Evolutionary conservation across 805 yeast genomes (phyloP).

Genomic region (Pichia scutulata): DNA sequence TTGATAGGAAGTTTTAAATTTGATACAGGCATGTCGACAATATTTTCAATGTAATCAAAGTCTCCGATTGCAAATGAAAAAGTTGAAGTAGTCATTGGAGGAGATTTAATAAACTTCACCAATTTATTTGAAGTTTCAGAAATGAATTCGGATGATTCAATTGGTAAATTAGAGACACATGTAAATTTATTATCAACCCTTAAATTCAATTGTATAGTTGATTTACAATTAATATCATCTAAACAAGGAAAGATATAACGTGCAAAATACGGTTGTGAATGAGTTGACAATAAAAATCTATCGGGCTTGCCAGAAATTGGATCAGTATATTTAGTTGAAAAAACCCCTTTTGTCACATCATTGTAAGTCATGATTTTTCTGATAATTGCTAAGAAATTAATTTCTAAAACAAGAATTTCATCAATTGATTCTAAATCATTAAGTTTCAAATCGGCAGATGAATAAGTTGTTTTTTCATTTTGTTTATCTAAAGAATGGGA

Average conservation of each 20-base stretch:
- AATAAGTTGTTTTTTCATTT: slow-evolving; percentile 29
- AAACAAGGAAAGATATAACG: slow-evolving; percentile 58
- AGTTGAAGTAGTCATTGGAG: slow-evolving; percentile 52
- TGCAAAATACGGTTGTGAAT: slow-evolving; percentile 63
- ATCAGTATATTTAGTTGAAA: slow-evolving; percentile 57
- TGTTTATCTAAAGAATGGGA: slow-evolving; percentile 27
- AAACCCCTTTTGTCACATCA: slow-evolving; percentile 57
- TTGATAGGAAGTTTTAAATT: slow-evolving; percentile 37
- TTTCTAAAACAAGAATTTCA: slow-evolving; percentile 11
- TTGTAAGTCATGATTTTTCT: slow-evolving; percentile 42
- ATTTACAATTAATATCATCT: slow-evolving; percentile 55
- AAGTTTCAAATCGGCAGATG: slow-evolving; percentile 21
- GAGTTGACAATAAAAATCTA: slow-evolving; percentile 56
- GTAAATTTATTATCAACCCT: slow-evolving; percentile 38
- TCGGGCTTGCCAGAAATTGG: slow-evolving; percentile 40
- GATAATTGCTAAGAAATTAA: slow-evolving; percentile 45
- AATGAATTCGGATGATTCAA: slow-evolving; percentile 19
- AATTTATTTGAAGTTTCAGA: slow-evolving; percentile 20
- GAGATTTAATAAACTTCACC: slow-evolving; percentile 44
- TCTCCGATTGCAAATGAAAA: slow-evolving; percentile 69
- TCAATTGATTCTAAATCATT: slow-evolving; percentile 6
- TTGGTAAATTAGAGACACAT: slow-evolving; percentile 44
- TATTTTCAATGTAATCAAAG: slow-evolving; percentile 42
- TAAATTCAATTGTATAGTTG: slow-evolving; percentile 42
- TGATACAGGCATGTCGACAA: slow-evolving; percentile 19